A percentile compares a stretch with the other conserved stretches of the same genome.
These are phyloP conservation scores for Verruconis gallopava DNA, from an alignment of 2,329 filamentous ascomycete species.

Conservation along the genomic window DNA sequence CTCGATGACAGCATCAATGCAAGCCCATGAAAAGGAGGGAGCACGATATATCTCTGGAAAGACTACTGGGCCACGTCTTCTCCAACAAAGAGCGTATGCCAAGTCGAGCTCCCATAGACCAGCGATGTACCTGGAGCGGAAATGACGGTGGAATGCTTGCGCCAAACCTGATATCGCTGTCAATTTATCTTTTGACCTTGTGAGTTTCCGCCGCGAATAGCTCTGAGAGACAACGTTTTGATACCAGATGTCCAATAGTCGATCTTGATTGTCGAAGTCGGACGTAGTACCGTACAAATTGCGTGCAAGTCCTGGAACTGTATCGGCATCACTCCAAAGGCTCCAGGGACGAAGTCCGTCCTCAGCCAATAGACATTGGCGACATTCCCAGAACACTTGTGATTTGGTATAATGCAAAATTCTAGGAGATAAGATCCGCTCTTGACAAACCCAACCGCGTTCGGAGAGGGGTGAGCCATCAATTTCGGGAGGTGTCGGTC, in stretches of 20 bases:
- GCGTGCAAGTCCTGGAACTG: slow-evolving; percentile 5
- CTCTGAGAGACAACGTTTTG: slow-evolving; percentile 9
- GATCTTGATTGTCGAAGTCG: not conserved
- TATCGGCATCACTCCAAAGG: slow-evolving; percentile 5
- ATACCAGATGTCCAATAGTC: slow-evolving; percentile 10
- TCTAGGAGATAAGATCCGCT: slow-evolving; percentile 11
- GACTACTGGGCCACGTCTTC: slow-evolving; percentile 4
- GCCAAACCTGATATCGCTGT: slow-evolving; percentile 10
- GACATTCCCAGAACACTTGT: slow-evolving; percentile 12
- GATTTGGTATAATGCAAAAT: slow-evolving; percentile 10
- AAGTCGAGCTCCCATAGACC: slow-evolving; percentile 9
- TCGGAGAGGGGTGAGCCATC: slow-evolving; percentile 8
- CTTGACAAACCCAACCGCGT: slow-evolving; percentile 11
- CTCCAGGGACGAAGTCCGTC: slow-evolving; percentile 10
- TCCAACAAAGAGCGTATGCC: slow-evolving; percentile 6
- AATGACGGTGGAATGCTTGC: slow-evolving; percentile 8
- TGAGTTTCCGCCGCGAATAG: slow-evolving; percentile 10
- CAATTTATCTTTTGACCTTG: slow-evolving; percentile 8
- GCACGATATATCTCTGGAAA: slow-evolving; percentile 5
- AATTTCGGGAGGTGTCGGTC: slow-evolving; percentile 9
- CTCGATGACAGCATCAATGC: slow-evolving; percentile 7
- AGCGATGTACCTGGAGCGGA: slow-evolving; percentile 8
- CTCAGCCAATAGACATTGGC: slow-evolving; percentile 6
- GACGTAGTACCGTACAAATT: slow-evolving; percentile 9
- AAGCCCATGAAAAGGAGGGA: slow-evolving; percentile 9